Evolutionary conservation across 176 grass and related monocot genomes (phyloP).

Genomic region (Triticum dicoccoides): DNA sequence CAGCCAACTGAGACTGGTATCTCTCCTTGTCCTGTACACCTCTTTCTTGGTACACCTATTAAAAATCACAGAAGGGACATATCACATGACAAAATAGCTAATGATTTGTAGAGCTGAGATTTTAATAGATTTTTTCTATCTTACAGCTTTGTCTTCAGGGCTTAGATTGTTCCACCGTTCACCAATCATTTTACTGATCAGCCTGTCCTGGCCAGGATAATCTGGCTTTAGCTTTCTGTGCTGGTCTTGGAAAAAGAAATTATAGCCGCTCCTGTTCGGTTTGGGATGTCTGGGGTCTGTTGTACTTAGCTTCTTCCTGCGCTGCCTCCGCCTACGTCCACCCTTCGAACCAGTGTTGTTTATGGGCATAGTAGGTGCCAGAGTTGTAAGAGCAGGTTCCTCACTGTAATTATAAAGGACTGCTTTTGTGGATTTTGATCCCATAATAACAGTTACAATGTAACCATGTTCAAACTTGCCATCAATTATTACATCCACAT

Average conservation of each 20-base stretch:
- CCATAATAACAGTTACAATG: constrained; percentile 73
- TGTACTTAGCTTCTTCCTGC: constrained; percentile 67
- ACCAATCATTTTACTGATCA: constrained; percentile 91
- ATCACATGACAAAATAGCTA: neutral
- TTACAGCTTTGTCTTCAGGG: constrained; percentile 90
- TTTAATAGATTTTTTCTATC: constrained; percentile 22
- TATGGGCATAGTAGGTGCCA: constrained; percentile 19
- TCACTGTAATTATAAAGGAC: constrained; percentile 72
- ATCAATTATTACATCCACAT: constrained; percentile 77
- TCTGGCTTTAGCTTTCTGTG: constrained; percentile 76
- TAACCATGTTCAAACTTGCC: constrained; percentile 94
- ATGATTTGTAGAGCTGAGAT: neutral
- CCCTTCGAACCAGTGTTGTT: constrained; percentile 37
- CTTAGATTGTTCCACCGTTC: constrained; percentile 72
- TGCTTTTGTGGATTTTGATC: constrained; percentile 72
- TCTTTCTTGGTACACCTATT: constrained; percentile 87
- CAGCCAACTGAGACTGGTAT: constrained; percentile 63
- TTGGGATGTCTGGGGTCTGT: constrained; percentile 87
- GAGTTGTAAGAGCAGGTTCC: constrained; percentile 28
- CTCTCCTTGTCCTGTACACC: constrained; percentile 78
- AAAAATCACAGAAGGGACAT: constrained; percentile 2
- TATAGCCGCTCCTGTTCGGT: constrained; percentile 92
- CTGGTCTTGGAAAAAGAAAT: constrained; percentile 95
- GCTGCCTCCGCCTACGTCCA: constrained; percentile 36
- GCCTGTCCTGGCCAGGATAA: constrained; percentile 68